These are phyloP conservation scores for Aspergillus melleus DNA, from an alignment of 2,329 filamentous ascomycete species.

Conservation along the genomic window DNA sequence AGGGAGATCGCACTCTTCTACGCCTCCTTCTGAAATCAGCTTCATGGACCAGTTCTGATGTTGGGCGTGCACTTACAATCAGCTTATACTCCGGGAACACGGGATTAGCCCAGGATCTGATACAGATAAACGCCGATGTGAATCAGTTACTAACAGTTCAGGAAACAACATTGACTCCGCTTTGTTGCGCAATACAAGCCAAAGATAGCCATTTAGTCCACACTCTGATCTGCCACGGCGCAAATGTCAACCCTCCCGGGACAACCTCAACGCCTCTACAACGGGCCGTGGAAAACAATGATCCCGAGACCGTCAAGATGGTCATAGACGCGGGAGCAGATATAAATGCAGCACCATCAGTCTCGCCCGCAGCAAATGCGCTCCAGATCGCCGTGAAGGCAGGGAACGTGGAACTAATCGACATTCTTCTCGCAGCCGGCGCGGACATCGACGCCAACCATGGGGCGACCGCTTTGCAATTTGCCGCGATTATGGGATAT, in stretches of 20 bases:
- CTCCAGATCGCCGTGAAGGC: constrained; percentile 18
- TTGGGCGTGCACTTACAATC: no score
- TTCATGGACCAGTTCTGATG: no score
- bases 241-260: no score
- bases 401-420: constrained; percentile 20
- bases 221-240: no score
- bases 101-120: no score
- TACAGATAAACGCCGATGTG: no score
- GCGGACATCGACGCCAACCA: constrained; percentile 1
- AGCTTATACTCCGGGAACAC: no score
- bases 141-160: no score
- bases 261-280: background rate
- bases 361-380: background rate
- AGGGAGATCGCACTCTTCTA: no score
- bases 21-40: no score
- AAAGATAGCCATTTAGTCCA: background rate
- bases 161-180: no score
- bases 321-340: constrained; percentile 6
- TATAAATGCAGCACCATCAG: constrained; percentile 10
- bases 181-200: background rate
- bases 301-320: background rate
- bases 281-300: background rate
- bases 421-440: constrained; percentile 14
- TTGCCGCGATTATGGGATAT: constrained; percentile 26
- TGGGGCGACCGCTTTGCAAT: constrained; percentile 29